A percentile compares a stretch with the other conserved stretches of the same genome.
phyloP scores from a whole-genome alignment of 2,329 filamentous ascomycete species.

The Aspergillus udagawae region DNA sequence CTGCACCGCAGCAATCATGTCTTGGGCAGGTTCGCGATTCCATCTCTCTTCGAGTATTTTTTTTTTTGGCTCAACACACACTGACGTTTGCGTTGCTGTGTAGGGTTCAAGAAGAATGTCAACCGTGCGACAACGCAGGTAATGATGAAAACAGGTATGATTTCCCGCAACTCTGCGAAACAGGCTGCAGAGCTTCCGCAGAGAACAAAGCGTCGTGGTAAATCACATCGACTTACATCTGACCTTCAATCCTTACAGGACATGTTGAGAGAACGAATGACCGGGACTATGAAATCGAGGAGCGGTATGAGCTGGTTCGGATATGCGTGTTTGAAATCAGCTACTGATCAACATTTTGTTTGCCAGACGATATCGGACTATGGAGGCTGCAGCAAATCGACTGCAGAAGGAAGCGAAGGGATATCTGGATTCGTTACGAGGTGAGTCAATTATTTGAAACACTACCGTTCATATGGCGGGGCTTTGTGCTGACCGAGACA shows the following conservation, averaged over 20 bases:
- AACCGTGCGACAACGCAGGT: constrained; percentile 98
- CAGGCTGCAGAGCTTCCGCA: not conserved
- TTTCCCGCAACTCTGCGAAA: not conserved
- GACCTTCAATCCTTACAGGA: constrained; percentile 46
- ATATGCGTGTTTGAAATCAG: not conserved
- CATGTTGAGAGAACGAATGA: constrained; percentile 99
- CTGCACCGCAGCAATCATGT: constrained; percentile 51
- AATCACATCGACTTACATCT: constrained; percentile 1
- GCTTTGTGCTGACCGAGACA: not conserved
- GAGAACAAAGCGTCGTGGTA: not conserved
- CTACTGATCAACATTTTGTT: not conserved
- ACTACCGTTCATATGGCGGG: not conserved
- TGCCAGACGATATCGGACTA: constrained; percentile 83
- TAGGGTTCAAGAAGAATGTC: constrained; percentile 93
- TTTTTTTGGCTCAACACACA: not conserved
- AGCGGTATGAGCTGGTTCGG: constrained; percentile 54
- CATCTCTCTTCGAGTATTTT: not conserved
- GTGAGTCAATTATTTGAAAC: constrained; percentile 43
- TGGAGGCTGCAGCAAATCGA: constrained; percentile 89
- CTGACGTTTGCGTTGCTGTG: constrained; percentile 5
- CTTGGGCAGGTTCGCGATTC: constrained; percentile 60
- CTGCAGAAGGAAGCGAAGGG: constrained; percentile 98
- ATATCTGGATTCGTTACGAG: constrained; percentile 91
- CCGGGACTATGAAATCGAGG: constrained; percentile 97
- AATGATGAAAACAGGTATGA: constrained; percentile 95